Base-by-base conservation (phyloP, 202 grass and related monocot species). In the Elaeis oleifera region DNA sequence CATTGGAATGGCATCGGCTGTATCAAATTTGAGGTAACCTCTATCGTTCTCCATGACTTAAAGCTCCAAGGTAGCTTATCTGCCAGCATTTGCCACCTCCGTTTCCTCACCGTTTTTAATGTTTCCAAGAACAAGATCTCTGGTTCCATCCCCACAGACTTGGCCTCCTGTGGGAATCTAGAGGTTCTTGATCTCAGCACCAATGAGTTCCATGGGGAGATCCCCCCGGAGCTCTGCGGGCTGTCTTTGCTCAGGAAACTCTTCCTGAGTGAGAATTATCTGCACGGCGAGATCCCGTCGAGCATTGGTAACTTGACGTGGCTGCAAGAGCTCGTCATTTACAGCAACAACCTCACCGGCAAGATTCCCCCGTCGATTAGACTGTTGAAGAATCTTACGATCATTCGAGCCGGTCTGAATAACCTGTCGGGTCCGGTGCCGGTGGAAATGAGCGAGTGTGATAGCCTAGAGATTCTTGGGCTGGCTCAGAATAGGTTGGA, bases 331-430 rank as follows among this genome's bases (percentile, higher is more conserved):
- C 79, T 97, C 58, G 94, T 86, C 54, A 82, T 97, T 63, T 89
- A 97, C 71, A 97, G 82, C 60, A 97, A 97, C 76, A 97, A 97
- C 63, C 84, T 97, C 53, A 92, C 94, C 1, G 82, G 94, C 1
- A 44, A 0, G 14, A 97, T 97, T 76, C 94, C 94, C 1, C 3
- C 56, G 3, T 84, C 94, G 28, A 64, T 97, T 61, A 73, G 60
- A 18, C 31, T 20, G 68, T 76, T 97, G 18, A 79, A 59, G 73
- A 62, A 65, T 2, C 88, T 97, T 16, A 83, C 82, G 48, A 68
- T 92, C 28, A 84, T 97, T 79, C 82, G 94, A n/a, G 94, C 94
- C 0, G 94, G 94, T 9, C 80, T 86, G 21, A 97, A 97, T 56
- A 18, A 65, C 18, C 60, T 97, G 44, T 84, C 88, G 6, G 94